phyloP scores from a whole-genome alignment of 75 land plant genomes.

The Selaginella moellendorffii region DNA sequence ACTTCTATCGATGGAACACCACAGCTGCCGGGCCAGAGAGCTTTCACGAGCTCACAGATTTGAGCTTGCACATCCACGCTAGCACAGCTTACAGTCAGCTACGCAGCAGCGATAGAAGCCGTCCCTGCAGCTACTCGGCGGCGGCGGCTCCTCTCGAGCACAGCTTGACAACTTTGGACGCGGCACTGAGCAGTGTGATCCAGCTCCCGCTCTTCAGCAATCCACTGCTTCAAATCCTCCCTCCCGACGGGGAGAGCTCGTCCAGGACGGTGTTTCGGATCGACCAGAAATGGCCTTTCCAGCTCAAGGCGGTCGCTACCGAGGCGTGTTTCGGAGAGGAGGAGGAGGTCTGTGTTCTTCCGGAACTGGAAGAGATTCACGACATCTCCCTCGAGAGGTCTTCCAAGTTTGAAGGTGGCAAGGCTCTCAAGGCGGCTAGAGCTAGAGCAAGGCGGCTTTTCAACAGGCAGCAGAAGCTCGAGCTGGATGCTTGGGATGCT shows the following conservation, averaged over 20 bases:
- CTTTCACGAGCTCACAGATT: background rate
- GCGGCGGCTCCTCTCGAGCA: slow-evolving; percentile 10
- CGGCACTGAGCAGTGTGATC: slow-evolving; percentile 19
- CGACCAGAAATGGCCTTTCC: background rate
- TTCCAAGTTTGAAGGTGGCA: too few relatives aligned
- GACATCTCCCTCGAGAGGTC: too few relatives aligned
- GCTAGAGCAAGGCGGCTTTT: slow-evolving; percentile 27
- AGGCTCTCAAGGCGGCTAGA: slow-evolving; percentile 10
- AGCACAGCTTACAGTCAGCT: too few relatives aligned
- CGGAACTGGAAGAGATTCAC: too few relatives aligned
- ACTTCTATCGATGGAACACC: too few relatives aligned
- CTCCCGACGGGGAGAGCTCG: background rate
- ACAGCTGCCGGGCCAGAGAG: background rate
- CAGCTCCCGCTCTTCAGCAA: slow-evolving; percentile 16
- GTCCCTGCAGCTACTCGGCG: background rate
- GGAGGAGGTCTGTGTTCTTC: too few relatives aligned
- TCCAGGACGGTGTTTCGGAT: background rate
- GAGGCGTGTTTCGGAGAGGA: too few relatives aligned
- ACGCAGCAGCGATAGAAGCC: too few relatives aligned
- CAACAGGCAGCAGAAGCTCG: slow-evolving; percentile 61
- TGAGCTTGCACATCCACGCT: background rate
- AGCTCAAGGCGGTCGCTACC: background rate
- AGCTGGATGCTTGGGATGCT: slow-evolving; percentile 70
- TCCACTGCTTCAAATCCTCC: background rate
- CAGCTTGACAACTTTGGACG: slow-evolving; percentile 16